A percentile compares a stretch with the other conserved stretches of the same genome.
Conservation (phyloP, 768 basidiomycete species). For the Fomitopsis serialis region DNA sequence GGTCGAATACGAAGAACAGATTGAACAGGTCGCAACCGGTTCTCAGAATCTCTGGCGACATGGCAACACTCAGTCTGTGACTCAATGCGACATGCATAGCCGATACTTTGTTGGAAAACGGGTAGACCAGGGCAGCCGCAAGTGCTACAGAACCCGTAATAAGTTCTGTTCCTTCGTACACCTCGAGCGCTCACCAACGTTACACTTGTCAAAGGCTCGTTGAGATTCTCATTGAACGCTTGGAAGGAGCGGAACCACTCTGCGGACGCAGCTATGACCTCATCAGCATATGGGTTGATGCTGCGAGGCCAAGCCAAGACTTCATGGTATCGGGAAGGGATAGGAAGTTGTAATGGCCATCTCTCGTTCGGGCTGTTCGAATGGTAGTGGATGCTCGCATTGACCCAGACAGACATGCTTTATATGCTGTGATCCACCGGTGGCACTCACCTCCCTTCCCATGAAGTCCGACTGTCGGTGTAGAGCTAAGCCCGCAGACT, state of each 20-base stretch:
- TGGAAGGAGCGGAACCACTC: conserved; percentile 24
- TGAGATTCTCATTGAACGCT: conserved; percentile 22
- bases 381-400: too few species aligned
- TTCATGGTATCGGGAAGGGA: conserved; percentile 22
- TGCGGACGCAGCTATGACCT: conserved; percentile 20
- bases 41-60: conserved; percentile 3
- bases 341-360: not conserved
- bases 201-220: conserved; percentile 20
- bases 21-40: conserved; percentile 19
- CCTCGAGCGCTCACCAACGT: conserved; percentile 15
- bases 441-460: too few species aligned
- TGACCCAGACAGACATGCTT: too few species aligned
- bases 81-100: not conserved
- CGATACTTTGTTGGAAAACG: conserved; percentile 8
- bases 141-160: not conserved
- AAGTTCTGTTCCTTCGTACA: too few species aligned
- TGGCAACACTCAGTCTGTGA: not conserved
- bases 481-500: too few species aligned
- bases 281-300: conserved; percentile 23
- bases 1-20: conserved; percentile 22
- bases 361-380: too few species aligned
- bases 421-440: too few species aligned
- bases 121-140: conserved; percentile 7
- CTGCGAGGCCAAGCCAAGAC: conserved; percentile 26
- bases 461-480: too few species aligned